phyloP scores from a whole-genome alignment of 106 monocot genomes.

The Dactylorhiza incarnata region DNA sequence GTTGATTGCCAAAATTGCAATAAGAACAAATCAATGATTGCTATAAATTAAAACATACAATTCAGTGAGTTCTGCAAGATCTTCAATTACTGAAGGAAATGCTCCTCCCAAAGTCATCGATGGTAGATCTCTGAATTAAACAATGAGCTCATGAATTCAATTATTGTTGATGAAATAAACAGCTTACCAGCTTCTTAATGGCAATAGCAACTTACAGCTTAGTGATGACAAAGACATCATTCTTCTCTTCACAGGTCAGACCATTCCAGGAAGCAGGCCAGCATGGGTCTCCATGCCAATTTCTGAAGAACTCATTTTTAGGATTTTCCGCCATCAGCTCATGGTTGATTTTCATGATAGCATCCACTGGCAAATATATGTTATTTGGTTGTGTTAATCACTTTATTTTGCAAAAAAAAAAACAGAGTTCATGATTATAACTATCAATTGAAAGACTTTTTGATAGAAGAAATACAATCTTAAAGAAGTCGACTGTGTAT shows the following conservation, averaged over 20 bases:
- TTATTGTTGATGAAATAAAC: neutral
- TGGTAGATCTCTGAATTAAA: constrained; percentile 31
- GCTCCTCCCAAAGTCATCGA: constrained; percentile 31
- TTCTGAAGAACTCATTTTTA: constrained; percentile 16
- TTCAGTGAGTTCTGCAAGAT: constrained; percentile 31
- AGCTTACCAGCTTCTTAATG: neutral
- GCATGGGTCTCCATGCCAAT: constrained; percentile 40
- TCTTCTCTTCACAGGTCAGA: constrained; percentile 20
- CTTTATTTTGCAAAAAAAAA: neutral
- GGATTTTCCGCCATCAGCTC: constrained; percentile 21
- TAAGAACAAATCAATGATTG: neutral
- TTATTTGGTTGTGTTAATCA: neutral
- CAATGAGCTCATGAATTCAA: neutral
- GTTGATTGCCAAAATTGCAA: constrained; percentile 1
- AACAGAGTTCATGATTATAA: neutral
- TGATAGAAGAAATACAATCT: neutral
- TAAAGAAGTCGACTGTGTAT: neutral
- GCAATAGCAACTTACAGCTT: constrained; percentile 27
- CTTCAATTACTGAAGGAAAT: constrained; percentile 24
- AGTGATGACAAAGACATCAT: constrained; percentile 14
- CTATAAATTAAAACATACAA: constrained; percentile 27
- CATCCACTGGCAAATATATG: constrained; percentile 19
- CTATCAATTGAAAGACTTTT: neutral
- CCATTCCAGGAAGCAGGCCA: constrained; percentile 27
- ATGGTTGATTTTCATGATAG: constrained; percentile 16